Percentiles rank a stretch among this genome's conserved stretches.
phyloP scores from a whole-genome alignment of 768 basidiomycete species.

The Boletus fagicola region DNA sequence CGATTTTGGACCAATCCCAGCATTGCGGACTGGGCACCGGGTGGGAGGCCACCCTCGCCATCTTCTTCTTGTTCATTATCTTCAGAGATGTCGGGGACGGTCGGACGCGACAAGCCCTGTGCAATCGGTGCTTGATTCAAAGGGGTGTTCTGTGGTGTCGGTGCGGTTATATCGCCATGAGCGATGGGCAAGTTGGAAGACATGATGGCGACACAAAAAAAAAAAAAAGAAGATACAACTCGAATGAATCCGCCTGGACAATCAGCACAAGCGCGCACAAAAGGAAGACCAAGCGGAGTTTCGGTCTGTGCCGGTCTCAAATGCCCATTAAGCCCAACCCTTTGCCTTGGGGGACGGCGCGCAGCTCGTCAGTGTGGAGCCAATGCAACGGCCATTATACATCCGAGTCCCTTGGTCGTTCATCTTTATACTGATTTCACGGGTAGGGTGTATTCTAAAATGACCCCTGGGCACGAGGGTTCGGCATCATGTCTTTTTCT shows the following conservation, averaged over 20 bases:
- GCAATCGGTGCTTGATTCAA: constrained; percentile 79
- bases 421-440: background rate
- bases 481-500: background rate
- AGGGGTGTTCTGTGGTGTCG: constrained; percentile 93
- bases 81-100: constrained; percentile 85
- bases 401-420: background rate
- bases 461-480: background rate
- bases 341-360: background rate
- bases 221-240: constrained; percentile 25
- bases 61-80: constrained; percentile 71
- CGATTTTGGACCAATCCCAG: constrained; percentile 85
- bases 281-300: constrained; percentile 34
- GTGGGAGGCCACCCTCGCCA: constrained; percentile 44
- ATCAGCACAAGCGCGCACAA: constrained; percentile 27
- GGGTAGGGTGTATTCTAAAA: background rate
- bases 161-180: constrained; percentile 66
- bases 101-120: constrained; percentile 77
- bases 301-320: constrained; percentile 32
- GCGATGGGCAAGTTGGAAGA: constrained; percentile 68
- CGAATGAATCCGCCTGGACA: constrained; percentile 17
- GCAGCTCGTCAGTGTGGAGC: too few species aligned
- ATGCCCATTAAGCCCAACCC: background rate
- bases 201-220: constrained; percentile 45
- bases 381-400: background rate
- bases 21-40: constrained; percentile 60